phyloP scores from a whole-genome alignment of 2,329 filamentous ascomycete species.

The Periconia digitata region DNA sequence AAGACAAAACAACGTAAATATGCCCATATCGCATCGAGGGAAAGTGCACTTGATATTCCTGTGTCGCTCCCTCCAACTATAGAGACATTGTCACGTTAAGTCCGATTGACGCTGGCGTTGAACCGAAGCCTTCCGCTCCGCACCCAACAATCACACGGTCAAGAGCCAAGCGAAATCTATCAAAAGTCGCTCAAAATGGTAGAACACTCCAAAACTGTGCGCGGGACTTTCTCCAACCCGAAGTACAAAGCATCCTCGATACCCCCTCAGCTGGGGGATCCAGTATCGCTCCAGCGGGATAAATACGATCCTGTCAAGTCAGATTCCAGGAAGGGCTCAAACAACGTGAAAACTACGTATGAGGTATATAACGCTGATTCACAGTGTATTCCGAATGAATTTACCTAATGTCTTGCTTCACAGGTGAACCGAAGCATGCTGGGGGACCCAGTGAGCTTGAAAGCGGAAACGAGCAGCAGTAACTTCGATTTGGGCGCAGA shows the following conservation, averaged over 20 bases:
- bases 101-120: too few species aligned
- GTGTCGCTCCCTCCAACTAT: too few species aligned
- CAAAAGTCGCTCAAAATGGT: not conserved
- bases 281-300: conserved; percentile 24
- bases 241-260: conserved; percentile 17
- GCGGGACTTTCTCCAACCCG: conserved; percentile 33
- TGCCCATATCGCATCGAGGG: too few species aligned
- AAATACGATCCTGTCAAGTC: conserved; percentile 13
- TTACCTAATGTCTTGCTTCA: conserved; percentile 19
- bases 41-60: too few species aligned
- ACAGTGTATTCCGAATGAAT: too few species aligned
- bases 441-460: conserved; percentile 33
- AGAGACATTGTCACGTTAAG: too few species aligned
- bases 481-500: conserved; percentile 23
- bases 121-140: too few species aligned
- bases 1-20: too few species aligned
- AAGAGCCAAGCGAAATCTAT: not conserved
- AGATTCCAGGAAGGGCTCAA: conserved; percentile 16
- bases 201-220: conserved; percentile 31
- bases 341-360: conserved; percentile 3
- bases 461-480: conserved; percentile 28
- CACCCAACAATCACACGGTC: not conserved
- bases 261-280: conserved; percentile 25
- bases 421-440: conserved; percentile 28
- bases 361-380: conserved; percentile 22